Evolutionary conservation across 768 basidiomycete genomes (phyloP), one percentile per base, ranked within the genome.

Genomic region (Trichaptum fuscoviolaceum): DNA sequence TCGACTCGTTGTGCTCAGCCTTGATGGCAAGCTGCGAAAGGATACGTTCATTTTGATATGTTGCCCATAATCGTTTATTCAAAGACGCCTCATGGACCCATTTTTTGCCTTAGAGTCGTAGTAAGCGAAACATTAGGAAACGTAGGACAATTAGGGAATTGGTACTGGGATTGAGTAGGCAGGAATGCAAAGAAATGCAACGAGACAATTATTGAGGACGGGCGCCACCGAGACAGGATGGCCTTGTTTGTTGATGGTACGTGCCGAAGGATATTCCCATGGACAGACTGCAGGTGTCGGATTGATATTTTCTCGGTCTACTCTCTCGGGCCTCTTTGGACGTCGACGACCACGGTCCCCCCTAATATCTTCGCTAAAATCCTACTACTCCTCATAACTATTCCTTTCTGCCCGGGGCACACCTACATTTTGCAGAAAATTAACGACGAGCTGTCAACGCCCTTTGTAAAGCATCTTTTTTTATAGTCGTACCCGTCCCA

Each of bases 401-500:
- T 52, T 52, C 42, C 42, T 52, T 30, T 52, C 42, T 52, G 42
- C 42, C 42, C 42, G 42, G 42, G 42, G 42, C 42, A 52, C 42
- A 52, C 42, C 42, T 52, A 52, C 42, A 52, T 52, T 52, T 52
- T 52, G 42, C 42, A 52, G 42, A 52, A 30, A 52, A 52, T 52
- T 52, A 52, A 52, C 42, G 42, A 20, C 42, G 42, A 52, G 42
- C 42, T 52, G 5, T 52, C 42, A 52, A 30, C n/a, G 42, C 42
- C 15, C 42, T 52, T 25, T 25, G 59, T 25, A 25, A 25, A 61
- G 59, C 59, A 61, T 34, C 59, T 4, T 61, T 61, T n/a, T 34
- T 61, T 25, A 61, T 61, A 61, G 59, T 61, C 59, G 59, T 61
- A 61, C 59, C 25, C 59, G 59, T 61, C 24, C 57, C 30, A 61